Percentiles rank a stretch among this genome's conserved stretches.
Conservation (phyloP, 2,329 filamentous ascomycete species). For the Epichloe hybrida region DNA sequence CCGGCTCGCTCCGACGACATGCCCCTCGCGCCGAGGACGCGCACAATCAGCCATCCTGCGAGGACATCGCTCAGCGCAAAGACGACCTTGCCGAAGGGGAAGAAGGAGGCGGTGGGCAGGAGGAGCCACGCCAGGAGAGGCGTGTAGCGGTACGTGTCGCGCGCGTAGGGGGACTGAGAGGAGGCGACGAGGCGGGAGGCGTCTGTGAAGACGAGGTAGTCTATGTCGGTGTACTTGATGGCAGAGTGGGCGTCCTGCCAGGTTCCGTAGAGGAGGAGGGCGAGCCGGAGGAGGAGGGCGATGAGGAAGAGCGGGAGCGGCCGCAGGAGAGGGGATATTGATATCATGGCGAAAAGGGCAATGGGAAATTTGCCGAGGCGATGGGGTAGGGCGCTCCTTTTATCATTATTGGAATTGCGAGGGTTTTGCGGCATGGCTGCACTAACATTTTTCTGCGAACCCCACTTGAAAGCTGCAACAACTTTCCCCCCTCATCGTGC, state of each 20-base stretch:
- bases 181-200: slow-evolving; percentile 63
- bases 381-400: no score
- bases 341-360: neutral
- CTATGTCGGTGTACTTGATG: slow-evolving; percentile 96
- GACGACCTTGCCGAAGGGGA: slow-evolving; percentile 75
- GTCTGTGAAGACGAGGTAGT: slow-evolving; percentile 97
- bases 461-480: neutral
- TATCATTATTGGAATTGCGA: no score
- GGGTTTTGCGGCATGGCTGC: no score
- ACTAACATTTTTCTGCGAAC: neutral
- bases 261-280: slow-evolving; percentile 73
- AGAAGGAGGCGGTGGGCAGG: slow-evolving; percentile 65
- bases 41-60: slow-evolving; percentile 63
- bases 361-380: no score
- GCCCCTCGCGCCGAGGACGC: slow-evolving; percentile 23
- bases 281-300: slow-evolving; percentile 51
- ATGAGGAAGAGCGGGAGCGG: slow-evolving; percentile 38
- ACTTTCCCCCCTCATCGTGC: neutral
- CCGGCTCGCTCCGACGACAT: slow-evolving; percentile 45
- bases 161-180: slow-evolving; percentile 64
- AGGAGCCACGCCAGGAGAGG: slow-evolving; percentile 87
- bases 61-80: slow-evolving; percentile 76
- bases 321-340: slow-evolving; percentile 15
- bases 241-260: slow-evolving; percentile 88
- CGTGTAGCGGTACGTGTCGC: slow-evolving; percentile 95